phyloP scores from a whole-genome alignment of 2,329 filamentous ascomycete genomes.

The Chrysosporium queenslandicum region DNA sequence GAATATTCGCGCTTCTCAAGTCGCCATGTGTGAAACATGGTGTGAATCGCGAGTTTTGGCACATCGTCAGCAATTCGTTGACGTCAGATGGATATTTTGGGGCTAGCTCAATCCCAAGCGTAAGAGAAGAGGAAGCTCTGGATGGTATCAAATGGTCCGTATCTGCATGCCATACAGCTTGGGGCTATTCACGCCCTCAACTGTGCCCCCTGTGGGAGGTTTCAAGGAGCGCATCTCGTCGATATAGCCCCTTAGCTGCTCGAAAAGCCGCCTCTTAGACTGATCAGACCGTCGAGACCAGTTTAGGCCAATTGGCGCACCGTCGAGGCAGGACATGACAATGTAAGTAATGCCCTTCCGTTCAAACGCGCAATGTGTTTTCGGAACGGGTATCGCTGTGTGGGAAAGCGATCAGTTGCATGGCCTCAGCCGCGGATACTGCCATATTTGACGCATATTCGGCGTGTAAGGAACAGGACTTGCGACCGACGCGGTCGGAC shows the following conservation, averaged over 20 bases:
- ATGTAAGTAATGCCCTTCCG: constrained; percentile 36
- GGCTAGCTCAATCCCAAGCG: constrained; percentile 4
- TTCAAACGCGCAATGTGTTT: constrained; percentile 38
- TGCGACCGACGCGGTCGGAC: not conserved
- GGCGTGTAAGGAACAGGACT: not conserved
- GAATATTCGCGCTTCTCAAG: constrained; percentile 20
- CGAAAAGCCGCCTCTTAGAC: constrained; percentile 9
- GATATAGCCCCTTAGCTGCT: constrained; percentile 15
- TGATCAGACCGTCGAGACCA: constrained; percentile 17
- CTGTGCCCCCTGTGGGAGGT: constrained; percentile 9
- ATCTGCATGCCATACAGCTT: constrained; percentile 25
- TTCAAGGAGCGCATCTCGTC: constrained; percentile 16
- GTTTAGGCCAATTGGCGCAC: constrained; percentile 19
- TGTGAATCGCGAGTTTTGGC: not conserved
- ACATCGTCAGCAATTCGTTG: not conserved
- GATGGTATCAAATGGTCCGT: constrained; percentile 9
- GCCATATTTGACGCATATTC: constrained; percentile 27
- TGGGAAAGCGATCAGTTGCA: constrained; percentile 34
- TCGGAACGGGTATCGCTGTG: constrained; percentile 40
- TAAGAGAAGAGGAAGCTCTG: constrained; percentile 6
- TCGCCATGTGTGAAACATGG: constrained; percentile 13
- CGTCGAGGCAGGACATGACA: constrained; percentile 37
- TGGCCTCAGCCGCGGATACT: constrained; percentile 33
- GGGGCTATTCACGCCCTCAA: constrained; percentile 16
- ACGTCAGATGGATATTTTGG: constrained; percentile 1